Evolutionary conservation across 768 basidiomycete genomes (phyloP).

Genomic region (Tricholoma hemisulphureum): DNA sequence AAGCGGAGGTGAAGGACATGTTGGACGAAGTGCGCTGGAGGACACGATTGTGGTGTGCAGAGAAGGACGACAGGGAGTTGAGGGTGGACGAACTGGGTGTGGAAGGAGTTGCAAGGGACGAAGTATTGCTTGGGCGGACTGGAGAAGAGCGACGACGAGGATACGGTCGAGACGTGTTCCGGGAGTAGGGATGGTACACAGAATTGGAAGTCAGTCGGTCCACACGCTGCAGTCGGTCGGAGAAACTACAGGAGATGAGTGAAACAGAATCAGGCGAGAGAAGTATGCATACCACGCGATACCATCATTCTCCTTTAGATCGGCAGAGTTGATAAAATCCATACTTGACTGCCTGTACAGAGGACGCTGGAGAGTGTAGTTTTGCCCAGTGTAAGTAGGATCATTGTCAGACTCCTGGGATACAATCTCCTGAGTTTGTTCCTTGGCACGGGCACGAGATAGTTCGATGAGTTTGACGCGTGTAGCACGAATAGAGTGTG

Average conservation of each 20-base stretch:
- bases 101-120: slow-evolving; percentile 50
- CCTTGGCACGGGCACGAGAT: slow-evolving; percentile 63
- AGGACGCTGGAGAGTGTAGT: slow-evolving; percentile 42
- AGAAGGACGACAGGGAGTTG: slow-evolving; percentile 42
- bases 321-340: slow-evolving; percentile 71
- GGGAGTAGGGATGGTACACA: slow-evolving; percentile 60
- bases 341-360: slow-evolving; percentile 83
- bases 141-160: slow-evolving; percentile 41
- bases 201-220: slow-evolving; percentile 52
- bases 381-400: slow-evolving; percentile 27
- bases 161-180: slow-evolving; percentile 35
- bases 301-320: slow-evolving; percentile 49
- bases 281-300: slow-evolving; percentile 58
- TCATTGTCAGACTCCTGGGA: slow-evolving; percentile 42
- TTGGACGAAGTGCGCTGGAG: slow-evolving; percentile 47
- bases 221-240: slow-evolving; percentile 63
- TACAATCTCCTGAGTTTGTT: slow-evolving; percentile 36
- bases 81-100: slow-evolving; percentile 67
- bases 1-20: slow-evolving; percentile 42
- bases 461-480: slow-evolving; percentile 81
- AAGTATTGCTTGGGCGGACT: slow-evolving; percentile 35
- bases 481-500: slow-evolving; percentile 78
- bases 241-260: slow-evolving; percentile 44
- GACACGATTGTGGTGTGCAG: slow-evolving; percentile 37
- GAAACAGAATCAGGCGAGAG: neutral